Conservation (phyloP, 805 yeast species). For the Teunomyces panamensis region DNA sequence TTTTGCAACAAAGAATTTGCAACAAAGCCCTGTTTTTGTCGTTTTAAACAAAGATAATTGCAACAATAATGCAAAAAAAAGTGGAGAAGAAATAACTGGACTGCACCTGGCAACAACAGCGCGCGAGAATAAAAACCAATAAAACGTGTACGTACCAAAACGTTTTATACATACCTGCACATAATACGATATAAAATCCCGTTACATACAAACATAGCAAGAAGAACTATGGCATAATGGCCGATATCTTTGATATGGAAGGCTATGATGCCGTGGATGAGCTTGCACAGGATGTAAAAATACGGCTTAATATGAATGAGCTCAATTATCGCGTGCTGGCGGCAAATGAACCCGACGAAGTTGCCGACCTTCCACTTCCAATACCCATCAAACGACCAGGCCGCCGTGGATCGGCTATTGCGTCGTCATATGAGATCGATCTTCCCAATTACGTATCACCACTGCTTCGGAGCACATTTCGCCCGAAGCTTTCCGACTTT, state of each 20-base stretch:
- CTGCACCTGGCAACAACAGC: neutral
- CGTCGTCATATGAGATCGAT: constrained; percentile 36
- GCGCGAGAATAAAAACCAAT: neutral
- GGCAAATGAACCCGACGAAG: constrained; percentile 10
- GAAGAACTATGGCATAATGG: constrained; percentile 16
- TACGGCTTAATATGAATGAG: constrained; percentile 2
- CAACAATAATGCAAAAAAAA: neutral
- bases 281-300: constrained; percentile 4
- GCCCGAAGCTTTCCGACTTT: constrained; percentile 35
- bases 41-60: too few relatives aligned
- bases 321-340: constrained; percentile 22
- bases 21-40: too few relatives aligned
- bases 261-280: constrained; percentile 21
- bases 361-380: constrained; percentile 14
- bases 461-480: constrained; percentile 17
- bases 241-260: constrained; percentile 36
- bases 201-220: neutral
- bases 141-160: neutral
- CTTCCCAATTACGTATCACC: constrained; percentile 28
- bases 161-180: neutral
- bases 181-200: neutral
- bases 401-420: constrained; percentile 22
- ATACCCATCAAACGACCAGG: constrained; percentile 13
- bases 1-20: too few relatives aligned
- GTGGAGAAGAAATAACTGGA: neutral